Evolutionary conservation across 2,329 filamentous ascomycete genomes (phyloP).

Genomic region (Aurifilum marmelostoma): DNA sequence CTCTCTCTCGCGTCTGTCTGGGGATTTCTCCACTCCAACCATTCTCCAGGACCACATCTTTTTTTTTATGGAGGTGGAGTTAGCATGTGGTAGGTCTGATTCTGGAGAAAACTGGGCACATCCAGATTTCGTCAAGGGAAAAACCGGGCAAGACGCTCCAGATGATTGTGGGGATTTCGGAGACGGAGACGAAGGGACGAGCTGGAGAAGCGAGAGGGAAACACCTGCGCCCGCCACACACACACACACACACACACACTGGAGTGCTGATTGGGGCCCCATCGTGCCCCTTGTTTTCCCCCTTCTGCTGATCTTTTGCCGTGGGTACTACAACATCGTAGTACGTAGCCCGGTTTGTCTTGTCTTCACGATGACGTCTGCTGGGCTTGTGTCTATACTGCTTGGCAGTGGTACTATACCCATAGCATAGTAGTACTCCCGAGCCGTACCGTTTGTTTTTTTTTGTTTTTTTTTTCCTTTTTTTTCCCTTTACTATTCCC

Average conservation of each 20-base stretch:
- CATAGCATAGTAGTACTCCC: neutral
- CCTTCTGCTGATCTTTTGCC: too few species aligned
- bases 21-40: constrained; percentile 22
- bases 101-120: constrained; percentile 19
- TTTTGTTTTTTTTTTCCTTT: neutral
- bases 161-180: constrained; percentile 14
- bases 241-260: too few species aligned
- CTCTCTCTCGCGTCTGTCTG: constrained; percentile 10
- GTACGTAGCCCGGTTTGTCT: neutral
- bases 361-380: neutral
- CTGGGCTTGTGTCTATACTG: neutral
- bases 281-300: neutral
- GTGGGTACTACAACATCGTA: neutral
- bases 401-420: neutral
- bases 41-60: constrained; percentile 6
- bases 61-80: constrained; percentile 22
- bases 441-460: neutral
- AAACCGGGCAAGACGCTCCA: neutral
- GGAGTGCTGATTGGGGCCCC: neutral
- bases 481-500: neutral
- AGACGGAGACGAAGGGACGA: neutral
- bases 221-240: too few species aligned
- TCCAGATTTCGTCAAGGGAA: neutral
- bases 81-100: neutral
- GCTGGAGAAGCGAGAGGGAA: too few species aligned